Evolutionary conservation across 106 monocot species (phyloP).

Genomic region (Dendrobium chrysotoxum): DNA sequence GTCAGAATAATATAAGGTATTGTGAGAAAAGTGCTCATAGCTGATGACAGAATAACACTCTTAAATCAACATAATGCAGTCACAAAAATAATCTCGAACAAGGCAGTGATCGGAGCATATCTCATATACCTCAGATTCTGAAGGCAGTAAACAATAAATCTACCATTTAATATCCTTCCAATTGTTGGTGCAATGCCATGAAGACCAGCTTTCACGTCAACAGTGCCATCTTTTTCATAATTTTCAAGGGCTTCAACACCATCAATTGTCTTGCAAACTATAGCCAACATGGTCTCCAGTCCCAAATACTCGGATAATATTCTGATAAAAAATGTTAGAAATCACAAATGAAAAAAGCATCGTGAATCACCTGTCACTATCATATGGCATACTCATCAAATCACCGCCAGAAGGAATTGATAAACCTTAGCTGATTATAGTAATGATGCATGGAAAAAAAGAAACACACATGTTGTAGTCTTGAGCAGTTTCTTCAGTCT

Average conservation of each 20-base stretch:
- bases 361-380: background rate
- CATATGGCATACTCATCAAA: background rate
- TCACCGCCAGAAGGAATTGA: background rate
- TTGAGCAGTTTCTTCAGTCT: background rate
- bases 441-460: background rate
- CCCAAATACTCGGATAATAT: conserved; percentile 78
- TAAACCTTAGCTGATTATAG: background rate
- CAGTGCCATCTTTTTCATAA: conserved; percentile 53
- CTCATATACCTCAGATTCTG: conserved; percentile 64
- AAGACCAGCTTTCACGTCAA: conserved; percentile 58
- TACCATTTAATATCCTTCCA: conserved; percentile 52
- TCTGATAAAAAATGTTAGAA: conserved; percentile 21
- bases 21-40: background rate
- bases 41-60: background rate
- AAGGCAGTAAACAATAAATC: conserved; percentile 73
- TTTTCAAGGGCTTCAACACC: conserved; percentile 72
- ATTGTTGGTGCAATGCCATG: conserved; percentile 60
- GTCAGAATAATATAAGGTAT: background rate
- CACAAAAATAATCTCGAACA: background rate
- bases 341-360: background rate
- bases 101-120: background rate
- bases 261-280: conserved; percentile 84
- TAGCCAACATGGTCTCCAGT: conserved; percentile 72
- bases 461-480: background rate
- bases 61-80: background rate